phyloP scores from a whole-genome alignment of 805 yeast genomes.

The Kuraishia borneana region DNA sequence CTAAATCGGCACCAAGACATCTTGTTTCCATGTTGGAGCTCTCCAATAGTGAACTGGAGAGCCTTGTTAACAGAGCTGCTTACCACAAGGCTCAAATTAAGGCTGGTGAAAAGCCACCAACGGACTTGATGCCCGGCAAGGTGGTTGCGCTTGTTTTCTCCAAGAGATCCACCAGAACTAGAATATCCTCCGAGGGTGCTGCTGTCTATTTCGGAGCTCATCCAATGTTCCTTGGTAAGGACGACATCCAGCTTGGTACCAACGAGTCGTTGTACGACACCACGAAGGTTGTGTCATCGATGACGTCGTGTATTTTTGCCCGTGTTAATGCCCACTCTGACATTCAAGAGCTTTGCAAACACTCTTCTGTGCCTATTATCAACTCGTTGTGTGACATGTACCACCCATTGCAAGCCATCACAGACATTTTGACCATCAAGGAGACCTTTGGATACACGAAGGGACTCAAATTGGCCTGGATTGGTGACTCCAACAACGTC shows the following conservation, averaged over 20 bases:
- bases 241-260: conserved; percentile 93
- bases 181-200: conserved; percentile 93
- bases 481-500: conserved; percentile 95
- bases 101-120: conserved; percentile 29
- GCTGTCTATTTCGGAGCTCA: conserved; percentile 87
- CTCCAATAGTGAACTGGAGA: conserved; percentile 55
- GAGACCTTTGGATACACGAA: conserved; percentile 50
- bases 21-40: conserved; percentile 75
- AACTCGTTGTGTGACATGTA: conserved; percentile 87
- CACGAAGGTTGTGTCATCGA: conserved; percentile 79
- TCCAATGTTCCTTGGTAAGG: conserved; percentile 94
- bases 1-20: conserved; percentile 38
- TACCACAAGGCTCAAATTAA: conserved; percentile 54
- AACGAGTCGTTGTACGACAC: conserved; percentile 89
- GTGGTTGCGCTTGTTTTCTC: conserved; percentile 76
- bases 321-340: conserved; percentile 83
- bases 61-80: conserved; percentile 65
- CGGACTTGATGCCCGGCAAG: conserved; percentile 60
- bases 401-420: conserved; percentile 93
- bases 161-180: conserved; percentile 91
- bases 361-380: conserved; percentile 83
- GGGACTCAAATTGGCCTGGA: conserved; percentile 80
- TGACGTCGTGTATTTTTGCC: conserved; percentile 97
- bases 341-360: conserved; percentile 63
- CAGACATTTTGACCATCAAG: conserved; percentile 79